Conservation (phyloP, 2,329 filamentous ascomycete species). For the Aspergillus thermomutatus region DNA sequence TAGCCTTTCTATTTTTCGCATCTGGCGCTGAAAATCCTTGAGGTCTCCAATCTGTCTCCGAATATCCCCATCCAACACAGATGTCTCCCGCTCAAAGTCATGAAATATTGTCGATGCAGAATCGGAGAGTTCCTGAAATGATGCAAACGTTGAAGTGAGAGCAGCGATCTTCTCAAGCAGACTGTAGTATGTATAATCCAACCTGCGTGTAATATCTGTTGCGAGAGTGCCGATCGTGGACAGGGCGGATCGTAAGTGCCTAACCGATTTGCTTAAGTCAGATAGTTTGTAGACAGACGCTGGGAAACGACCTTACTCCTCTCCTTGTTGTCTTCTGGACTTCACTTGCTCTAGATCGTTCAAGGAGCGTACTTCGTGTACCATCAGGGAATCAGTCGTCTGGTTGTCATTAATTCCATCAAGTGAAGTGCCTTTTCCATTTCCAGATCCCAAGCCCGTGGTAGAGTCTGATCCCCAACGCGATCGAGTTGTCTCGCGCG, state of each 20-base stretch:
- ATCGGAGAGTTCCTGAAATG: conserved; percentile 40
- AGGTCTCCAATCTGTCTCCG: conserved; percentile 37
- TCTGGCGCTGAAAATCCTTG: conserved; percentile 37
- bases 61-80: conserved; percentile 35
- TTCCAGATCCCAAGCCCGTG: conserved; percentile 18
- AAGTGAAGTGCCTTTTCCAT: conserved; percentile 28
- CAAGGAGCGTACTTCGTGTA: conserved; percentile 30
- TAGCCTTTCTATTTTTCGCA: conserved; percentile 33
- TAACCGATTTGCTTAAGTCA: conserved; percentile 10
- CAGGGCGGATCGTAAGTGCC: conserved; percentile 33
- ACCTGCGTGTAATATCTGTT: conserved; percentile 43
- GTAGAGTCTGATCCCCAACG: conserved; percentile 35
- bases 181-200: conserved; percentile 49
- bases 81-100: conserved; percentile 37
- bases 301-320: conserved; percentile 59
- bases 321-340: conserved; percentile 72
- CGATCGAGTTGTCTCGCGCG: conserved; percentile 30
- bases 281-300: not conserved
- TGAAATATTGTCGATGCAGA: conserved; percentile 34
- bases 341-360: conserved; percentile 34
- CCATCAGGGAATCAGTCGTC: conserved; percentile 24
- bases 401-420: conserved; percentile 25
- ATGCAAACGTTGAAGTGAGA: conserved; percentile 38
- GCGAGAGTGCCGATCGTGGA: conserved; percentile 35
- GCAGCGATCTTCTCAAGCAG: conserved; percentile 43